Evolutionary conservation across 1,284 basidiomycete species (phyloP).

Genomic region (Ceratobasidium papillatum): DNA sequence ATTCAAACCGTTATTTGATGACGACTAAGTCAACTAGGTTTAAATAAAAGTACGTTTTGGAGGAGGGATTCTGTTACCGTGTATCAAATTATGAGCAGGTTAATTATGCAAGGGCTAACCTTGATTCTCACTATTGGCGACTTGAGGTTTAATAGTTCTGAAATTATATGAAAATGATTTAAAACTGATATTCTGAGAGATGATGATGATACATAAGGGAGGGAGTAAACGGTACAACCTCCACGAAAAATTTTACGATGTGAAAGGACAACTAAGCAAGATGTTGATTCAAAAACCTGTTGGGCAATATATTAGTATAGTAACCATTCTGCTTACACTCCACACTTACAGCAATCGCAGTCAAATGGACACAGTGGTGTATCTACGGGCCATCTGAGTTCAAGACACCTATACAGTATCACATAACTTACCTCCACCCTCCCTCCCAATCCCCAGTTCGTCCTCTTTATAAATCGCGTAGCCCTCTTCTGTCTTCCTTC

Average conservation of each 20-base stretch:
- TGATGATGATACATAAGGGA: neutral
- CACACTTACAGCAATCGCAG: constrained; percentile 79
- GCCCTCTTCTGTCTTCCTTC: constrained; percentile 84
- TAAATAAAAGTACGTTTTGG: neutral
- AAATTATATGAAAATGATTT: too few relatives aligned
- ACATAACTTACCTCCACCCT: constrained; percentile 73
- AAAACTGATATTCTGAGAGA: too few relatives aligned
- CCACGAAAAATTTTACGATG: neutral
- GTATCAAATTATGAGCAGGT: neutral
- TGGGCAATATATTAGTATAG: neutral
- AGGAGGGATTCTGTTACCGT: neutral
- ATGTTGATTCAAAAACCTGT: constrained; percentile 21
- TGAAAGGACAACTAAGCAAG: neutral
- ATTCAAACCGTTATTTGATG: constrained; percentile 35
- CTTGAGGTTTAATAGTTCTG: neutral
- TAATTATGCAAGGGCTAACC: neutral
- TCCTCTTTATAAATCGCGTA: constrained; percentile 87
- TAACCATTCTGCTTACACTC: neutral
- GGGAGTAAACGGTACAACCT: neutral
- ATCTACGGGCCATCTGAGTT: constrained; percentile 54
- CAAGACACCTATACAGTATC: constrained; percentile 24
- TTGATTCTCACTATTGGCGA: too few relatives aligned
- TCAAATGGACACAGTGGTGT: constrained; percentile 82
- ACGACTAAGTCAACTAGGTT: neutral
- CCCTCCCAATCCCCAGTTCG: constrained; percentile 77